These are phyloP conservation scores for Penicillium pancosmium DNA, from an alignment of 495 filamentous ascomycete species.

Conservation along the genomic window DNA sequence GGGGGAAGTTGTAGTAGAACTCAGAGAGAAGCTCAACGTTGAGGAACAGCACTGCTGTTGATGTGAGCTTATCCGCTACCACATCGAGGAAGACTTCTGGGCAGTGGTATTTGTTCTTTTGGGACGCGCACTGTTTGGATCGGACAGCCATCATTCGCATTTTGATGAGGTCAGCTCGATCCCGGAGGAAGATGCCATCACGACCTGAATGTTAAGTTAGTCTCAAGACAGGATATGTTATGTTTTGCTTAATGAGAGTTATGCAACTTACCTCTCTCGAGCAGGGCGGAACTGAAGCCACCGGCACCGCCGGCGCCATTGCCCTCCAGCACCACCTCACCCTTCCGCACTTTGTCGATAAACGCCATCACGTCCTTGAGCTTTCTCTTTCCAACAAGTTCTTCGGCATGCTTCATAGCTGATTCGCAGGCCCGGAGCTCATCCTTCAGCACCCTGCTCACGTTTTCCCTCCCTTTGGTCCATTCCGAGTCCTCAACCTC, in stretches of 20 bases:
- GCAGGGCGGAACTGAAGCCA: constrained; percentile 82
- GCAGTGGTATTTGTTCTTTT: constrained; percentile 92
- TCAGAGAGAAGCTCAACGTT: constrained; percentile 96
- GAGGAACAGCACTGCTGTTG: constrained; percentile 93
- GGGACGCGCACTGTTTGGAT: constrained; percentile 78
- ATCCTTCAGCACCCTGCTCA: constrained; percentile 73
- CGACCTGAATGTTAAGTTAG: constrained; percentile 59
- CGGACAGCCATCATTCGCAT: constrained; percentile 87
- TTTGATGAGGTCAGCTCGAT: constrained; percentile 84
- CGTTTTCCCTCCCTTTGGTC: constrained; percentile 78
- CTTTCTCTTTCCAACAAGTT: constrained; percentile 74
- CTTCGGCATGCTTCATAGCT: constrained; percentile 75
- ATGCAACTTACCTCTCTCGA: constrained; percentile 67
- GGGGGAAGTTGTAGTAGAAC: constrained; percentile 96
- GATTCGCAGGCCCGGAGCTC: constrained; percentile 82
- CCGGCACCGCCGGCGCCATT: constrained; percentile 83
- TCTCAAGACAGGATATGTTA: neutral
- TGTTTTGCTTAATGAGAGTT: constrained; percentile 1
- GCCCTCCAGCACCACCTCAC: constrained; percentile 80
- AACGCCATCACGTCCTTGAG: constrained; percentile 88
- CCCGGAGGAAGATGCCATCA: constrained; percentile 90
- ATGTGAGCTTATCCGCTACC: constrained; percentile 91
- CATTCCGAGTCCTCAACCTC: constrained; percentile 92
- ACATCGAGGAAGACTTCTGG: constrained; percentile 97
- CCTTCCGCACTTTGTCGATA: constrained; percentile 83